A percentile compares a stretch with the other conserved stretches of the same genome.
These are phyloP conservation scores for Panicum miliaceum DNA, from an alignment of 176 grass and related monocot genomes.

Conservation along the genomic window DNA sequence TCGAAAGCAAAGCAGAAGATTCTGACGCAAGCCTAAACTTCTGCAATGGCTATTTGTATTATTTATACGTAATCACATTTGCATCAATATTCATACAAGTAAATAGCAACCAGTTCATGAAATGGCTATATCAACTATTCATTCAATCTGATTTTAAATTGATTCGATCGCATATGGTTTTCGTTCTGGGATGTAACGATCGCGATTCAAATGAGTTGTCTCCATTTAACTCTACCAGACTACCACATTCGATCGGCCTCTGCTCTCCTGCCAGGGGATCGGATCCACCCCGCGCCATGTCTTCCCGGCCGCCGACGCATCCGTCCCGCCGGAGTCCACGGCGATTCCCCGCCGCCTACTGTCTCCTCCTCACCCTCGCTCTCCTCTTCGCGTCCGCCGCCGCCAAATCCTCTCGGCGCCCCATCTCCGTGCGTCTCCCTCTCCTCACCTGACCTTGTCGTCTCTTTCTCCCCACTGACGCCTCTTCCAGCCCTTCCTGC, in stretches of 20 bases:
- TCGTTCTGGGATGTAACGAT: neutral
- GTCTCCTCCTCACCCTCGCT: conserved; percentile 47
- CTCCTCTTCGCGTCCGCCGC: conserved; percentile 40
- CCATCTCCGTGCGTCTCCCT: conserved; percentile 62
- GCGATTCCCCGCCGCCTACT: conserved; percentile 14
- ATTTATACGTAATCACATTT: neutral
- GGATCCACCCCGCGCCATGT: conserved; percentile 52
- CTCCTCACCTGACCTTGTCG: neutral
- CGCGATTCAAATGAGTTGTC: neutral
- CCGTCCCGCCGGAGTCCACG: conserved; percentile 24
- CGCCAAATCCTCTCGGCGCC: conserved; percentile 67
- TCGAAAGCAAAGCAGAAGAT: neutral
- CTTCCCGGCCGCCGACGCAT: conserved; percentile 5
- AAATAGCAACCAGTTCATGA: too few relatives aligned
- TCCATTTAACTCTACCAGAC: neutral
- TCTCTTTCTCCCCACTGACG: neutral
- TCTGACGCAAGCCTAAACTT: neutral
- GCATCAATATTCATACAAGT: neutral
- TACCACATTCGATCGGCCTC: neutral
- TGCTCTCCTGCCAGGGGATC: neutral
- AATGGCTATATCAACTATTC: neutral
- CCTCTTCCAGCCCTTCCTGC: neutral
- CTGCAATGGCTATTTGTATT: neutral
- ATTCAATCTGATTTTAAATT: neutral
- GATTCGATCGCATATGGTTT: too few relatives aligned